These are phyloP conservation scores for Pseudogymnoascus sp. DNA, from an alignment of 2,329 filamentous ascomycete species.

Conservation along the genomic window DNA sequence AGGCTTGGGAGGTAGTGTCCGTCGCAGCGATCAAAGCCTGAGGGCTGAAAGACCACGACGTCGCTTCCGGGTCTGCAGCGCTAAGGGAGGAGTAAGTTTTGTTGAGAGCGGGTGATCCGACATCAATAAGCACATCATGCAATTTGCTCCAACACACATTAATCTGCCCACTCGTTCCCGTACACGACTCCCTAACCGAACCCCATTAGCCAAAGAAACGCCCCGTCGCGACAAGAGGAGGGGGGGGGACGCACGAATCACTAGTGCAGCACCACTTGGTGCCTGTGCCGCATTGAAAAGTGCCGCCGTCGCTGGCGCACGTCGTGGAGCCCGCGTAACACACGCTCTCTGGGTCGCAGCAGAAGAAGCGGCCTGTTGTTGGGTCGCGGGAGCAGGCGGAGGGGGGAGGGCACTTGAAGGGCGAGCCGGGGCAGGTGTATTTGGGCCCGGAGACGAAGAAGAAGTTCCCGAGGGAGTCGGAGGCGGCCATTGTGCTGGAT, in stretches of 20 bases:
- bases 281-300: not conserved
- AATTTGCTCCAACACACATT: constrained; percentile 3
- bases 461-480: not conserved
- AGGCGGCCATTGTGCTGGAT: not conserved
- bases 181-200: not conserved
- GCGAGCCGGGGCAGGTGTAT: not conserved
- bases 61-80: not conserved
- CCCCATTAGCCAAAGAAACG: not conserved
- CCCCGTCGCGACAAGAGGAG: not conserved
- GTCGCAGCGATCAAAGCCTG: not conserved
- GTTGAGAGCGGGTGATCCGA: not conserved
- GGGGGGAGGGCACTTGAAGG: not conserved
- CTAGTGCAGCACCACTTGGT: not conserved
- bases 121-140: not conserved
- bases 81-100: constrained; percentile 6
- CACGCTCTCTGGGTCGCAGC: not conserved
- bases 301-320: not conserved
- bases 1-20: not conserved
- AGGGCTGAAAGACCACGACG: not conserved
- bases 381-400: not conserved
- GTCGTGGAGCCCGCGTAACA: not conserved
- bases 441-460: not conserved
- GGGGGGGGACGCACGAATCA: not conserved
- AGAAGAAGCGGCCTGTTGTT: not conserved
- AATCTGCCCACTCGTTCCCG: not conserved